phyloP scores from a whole-genome alignment of 257 asterid species.

The Cynanchum wilfordii region DNA sequence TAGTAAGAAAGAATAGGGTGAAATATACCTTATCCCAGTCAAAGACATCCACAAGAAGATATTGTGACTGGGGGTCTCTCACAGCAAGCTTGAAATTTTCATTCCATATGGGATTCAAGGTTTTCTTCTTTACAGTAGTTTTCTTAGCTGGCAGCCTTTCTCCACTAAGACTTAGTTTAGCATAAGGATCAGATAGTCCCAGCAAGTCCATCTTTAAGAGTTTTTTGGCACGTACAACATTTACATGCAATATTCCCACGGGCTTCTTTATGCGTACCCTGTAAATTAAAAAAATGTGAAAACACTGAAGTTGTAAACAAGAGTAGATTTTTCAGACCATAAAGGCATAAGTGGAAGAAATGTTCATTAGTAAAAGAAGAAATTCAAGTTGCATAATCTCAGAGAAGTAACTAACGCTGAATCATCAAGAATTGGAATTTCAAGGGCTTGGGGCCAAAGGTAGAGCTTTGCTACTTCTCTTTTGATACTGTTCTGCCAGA shows the following conservation, averaged over 20 bases:
- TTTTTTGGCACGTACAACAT: constrained; percentile 66
- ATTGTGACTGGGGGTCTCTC: constrained; percentile 72
- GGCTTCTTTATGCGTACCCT: constrained; percentile 74
- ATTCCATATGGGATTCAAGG: constrained; percentile 78
- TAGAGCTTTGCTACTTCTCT: constrained; percentile 66
- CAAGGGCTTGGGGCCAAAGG: constrained; percentile 80
- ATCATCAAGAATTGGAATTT: constrained; percentile 80
- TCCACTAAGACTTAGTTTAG: constrained; percentile 65
- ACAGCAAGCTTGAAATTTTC: constrained; percentile 83
- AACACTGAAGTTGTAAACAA: not conserved
- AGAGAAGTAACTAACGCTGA: constrained; percentile 47
- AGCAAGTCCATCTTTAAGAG: constrained; percentile 85
- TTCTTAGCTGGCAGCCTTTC: constrained; percentile 61
- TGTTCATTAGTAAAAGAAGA: constrained; percentile 1
- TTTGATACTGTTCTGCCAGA: constrained; percentile 59
- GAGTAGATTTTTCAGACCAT: not conserved
- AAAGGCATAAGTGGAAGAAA: not conserved
- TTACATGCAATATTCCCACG: constrained; percentile 80
- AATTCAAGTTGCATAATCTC: not conserved
- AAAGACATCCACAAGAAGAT: constrained; percentile 53
- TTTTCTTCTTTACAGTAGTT: constrained; percentile 77
- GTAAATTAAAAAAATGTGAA: not conserved
- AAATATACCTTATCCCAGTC: constrained; percentile 86
- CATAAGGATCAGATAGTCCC: constrained; percentile 89
- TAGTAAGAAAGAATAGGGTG: not conserved